Percentiles rank a stretch among this genome's conserved stretches.
These are phyloP conservation scores for Cupressus sempervirens DNA, from an alignment of 75 land plant genomes.

Conservation along the genomic window DNA sequence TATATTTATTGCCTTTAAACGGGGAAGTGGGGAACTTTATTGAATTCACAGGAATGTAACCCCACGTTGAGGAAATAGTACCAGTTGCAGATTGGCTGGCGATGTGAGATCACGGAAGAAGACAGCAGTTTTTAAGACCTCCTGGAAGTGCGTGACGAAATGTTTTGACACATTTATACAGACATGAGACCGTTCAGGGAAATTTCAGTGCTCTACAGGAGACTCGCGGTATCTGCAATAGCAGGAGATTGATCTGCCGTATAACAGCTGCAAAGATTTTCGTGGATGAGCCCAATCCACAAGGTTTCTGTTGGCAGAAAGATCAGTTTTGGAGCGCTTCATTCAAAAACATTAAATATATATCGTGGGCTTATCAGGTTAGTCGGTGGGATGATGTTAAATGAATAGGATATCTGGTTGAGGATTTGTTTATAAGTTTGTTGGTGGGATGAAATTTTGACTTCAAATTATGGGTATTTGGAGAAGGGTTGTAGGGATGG, in stretches of 20 bases:
- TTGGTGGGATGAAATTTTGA: neutral
- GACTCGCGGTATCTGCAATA: neutral
- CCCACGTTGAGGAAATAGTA: neutral
- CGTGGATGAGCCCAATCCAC: neutral
- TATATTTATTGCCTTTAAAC: neutral
- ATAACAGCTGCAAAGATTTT: neutral
- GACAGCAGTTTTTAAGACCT: neutral
- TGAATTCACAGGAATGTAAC: neutral
- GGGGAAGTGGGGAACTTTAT: neutral
- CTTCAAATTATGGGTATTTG: neutral
- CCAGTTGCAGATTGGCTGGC: neutral
- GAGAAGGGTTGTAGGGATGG: neutral
- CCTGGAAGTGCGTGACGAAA: neutral
- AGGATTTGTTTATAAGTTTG: neutral
- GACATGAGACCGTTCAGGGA: neutral
- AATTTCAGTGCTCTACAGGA: neutral
- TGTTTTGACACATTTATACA: neutral
- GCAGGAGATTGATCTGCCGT: neutral
- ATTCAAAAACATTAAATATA: neutral
- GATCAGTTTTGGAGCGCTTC: neutral
- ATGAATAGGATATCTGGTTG: neutral
- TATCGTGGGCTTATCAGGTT: neutral
- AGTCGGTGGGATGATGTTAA: neutral
- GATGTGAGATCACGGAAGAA: neutral
- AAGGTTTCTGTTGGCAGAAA: neutral